These are phyloP conservation scores for Alternaria sp. DNA, from an alignment of 2,329 filamentous ascomycete species.

Conservation along the genomic window DNA sequence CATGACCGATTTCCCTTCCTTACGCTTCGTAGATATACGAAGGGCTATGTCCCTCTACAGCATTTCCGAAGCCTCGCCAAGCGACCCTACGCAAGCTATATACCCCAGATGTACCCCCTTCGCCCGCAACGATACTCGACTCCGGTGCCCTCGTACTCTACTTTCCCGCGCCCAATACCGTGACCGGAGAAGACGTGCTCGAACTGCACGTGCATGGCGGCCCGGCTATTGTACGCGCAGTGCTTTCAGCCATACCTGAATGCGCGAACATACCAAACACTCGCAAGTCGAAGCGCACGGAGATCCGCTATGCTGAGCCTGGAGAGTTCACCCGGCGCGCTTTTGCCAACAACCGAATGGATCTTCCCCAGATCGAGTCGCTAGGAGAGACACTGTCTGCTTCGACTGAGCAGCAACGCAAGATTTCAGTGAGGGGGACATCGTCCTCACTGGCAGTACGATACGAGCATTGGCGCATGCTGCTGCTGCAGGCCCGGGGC, in stretches of 20 bases:
- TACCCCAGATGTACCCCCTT: constrained; percentile 56
- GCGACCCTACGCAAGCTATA: constrained; percentile 79
- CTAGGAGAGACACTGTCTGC: constrained; percentile 66
- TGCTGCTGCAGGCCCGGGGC: constrained; percentile 79
- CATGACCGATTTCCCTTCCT: neutral
- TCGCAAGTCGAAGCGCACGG: constrained; percentile 14
- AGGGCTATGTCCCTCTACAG: constrained; percentile 62
- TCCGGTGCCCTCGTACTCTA: constrained; percentile 80
- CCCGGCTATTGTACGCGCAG: constrained; percentile 83
- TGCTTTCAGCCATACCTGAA: constrained; percentile 75
- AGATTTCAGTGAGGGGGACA: constrained; percentile 79
- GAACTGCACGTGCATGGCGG: constrained; percentile 97
- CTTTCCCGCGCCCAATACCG: constrained; percentile 80
- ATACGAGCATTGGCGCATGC: constrained; percentile 83
- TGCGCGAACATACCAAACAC: constrained; percentile 40
- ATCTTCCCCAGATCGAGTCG: constrained; percentile 80
- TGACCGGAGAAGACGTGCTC: constrained; percentile 90
- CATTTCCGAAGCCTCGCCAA: constrained; percentile 63
- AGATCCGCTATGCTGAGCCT: constrained; percentile 85
- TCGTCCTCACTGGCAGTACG: constrained; percentile 71
- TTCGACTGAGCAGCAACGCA: constrained; percentile 90
- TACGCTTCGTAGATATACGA: constrained; percentile 65
- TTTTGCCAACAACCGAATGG: constrained; percentile 84
- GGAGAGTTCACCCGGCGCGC: constrained; percentile 95
- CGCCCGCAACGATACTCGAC: constrained; percentile 66